Evolutionary conservation across 2,329 filamentous ascomycete genomes (phyloP).

Genomic region (Colletotrichum brevisporum): DNA sequence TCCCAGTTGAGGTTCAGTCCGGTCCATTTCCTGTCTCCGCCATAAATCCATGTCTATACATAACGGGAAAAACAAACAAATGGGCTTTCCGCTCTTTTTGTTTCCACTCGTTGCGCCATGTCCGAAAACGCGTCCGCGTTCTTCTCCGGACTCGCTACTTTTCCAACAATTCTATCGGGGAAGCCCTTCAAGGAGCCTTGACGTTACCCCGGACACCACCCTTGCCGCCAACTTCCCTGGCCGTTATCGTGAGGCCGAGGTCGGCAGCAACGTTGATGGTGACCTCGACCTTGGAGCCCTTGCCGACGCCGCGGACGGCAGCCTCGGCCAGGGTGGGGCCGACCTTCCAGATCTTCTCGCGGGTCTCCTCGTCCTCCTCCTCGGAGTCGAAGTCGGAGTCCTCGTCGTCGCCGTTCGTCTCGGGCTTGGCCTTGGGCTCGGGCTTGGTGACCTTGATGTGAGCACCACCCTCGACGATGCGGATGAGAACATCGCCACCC

Average conservation of each 20-base stretch:
- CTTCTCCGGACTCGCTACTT: slow-evolving; percentile 2
- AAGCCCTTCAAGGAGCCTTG: slow-evolving; percentile 45
- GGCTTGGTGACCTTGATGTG: slow-evolving; percentile 96
- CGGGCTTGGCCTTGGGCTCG: slow-evolving; percentile 81
- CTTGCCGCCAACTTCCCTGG: slow-evolving; percentile 89
- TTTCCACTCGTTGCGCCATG: slow-evolving; percentile 23
- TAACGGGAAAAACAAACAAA: slow-evolving; percentile 9
- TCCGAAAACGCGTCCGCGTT: neutral
- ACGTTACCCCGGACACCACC: slow-evolving; percentile 80
- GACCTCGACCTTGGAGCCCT: slow-evolving; percentile 91
- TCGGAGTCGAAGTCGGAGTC: slow-evolving; percentile 75
- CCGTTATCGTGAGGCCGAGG: slow-evolving; percentile 83
- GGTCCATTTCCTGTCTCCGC: slow-evolving; percentile 8
- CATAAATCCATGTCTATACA: slow-evolving; percentile 28
- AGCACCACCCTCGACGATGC: slow-evolving; percentile 87
- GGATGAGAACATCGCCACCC: slow-evolving; percentile 90
- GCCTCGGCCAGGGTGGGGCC: slow-evolving; percentile 88
- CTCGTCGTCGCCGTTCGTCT: slow-evolving; percentile 72
- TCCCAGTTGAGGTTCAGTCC: slow-evolving; percentile 25
- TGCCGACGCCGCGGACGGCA: slow-evolving; percentile 86
- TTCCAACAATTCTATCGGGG: neutral
- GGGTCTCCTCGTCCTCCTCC: slow-evolving; percentile 87
- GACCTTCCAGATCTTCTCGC: slow-evolving; percentile 94
- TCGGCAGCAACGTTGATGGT: slow-evolving; percentile 90
- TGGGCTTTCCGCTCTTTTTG: slow-evolving; percentile 3